Evolutionary conservation across 768 basidiomycete species (phyloP).

Genomic region (Naganishia randhawae): DNA sequence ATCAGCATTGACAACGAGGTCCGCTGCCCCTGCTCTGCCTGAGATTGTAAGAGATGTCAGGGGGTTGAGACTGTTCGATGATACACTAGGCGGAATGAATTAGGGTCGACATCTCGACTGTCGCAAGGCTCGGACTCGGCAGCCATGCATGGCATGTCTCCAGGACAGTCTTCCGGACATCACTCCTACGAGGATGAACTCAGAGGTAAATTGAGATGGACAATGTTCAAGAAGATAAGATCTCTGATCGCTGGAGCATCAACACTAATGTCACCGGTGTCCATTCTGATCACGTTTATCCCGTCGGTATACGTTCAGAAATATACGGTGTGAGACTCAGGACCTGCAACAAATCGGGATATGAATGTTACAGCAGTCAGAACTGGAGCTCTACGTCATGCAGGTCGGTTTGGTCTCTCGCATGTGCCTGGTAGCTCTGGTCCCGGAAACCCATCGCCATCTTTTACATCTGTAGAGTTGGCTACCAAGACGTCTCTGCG

Average conservation of each 20-base stretch:
- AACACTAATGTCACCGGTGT: neutral
- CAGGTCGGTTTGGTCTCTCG: conserved; percentile 20
- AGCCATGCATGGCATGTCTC: no score
- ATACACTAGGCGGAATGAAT: neutral
- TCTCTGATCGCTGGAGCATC: neutral
- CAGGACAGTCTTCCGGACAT: conserved; percentile 7
- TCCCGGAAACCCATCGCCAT: conserved; percentile 35
- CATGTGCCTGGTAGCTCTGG: conserved; percentile 22
- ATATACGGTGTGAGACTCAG: conserved; percentile 35
- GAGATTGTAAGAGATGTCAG: conserved; percentile 20
- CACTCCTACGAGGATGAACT: conserved; percentile 32
- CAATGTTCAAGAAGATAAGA: neutral
- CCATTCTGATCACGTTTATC: conserved; percentile 31
- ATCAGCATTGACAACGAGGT: neutral
- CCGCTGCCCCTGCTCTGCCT: conserved; percentile 12
- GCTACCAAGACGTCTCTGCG: conserved; percentile 39
- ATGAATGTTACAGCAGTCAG: conserved; percentile 38
- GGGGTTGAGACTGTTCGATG: conserved; percentile 19
- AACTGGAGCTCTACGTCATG: conserved; percentile 42
- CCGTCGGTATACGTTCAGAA: conserved; percentile 24
- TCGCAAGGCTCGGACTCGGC: conserved; percentile 3
- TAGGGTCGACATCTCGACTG: no score
- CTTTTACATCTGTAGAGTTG: conserved; percentile 34
- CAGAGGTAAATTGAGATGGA: conserved; percentile 26
- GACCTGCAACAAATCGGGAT: conserved; percentile 34